Conservation (phyloP, 768 basidiomycete genomes). For the Boletales sp. region DNA sequence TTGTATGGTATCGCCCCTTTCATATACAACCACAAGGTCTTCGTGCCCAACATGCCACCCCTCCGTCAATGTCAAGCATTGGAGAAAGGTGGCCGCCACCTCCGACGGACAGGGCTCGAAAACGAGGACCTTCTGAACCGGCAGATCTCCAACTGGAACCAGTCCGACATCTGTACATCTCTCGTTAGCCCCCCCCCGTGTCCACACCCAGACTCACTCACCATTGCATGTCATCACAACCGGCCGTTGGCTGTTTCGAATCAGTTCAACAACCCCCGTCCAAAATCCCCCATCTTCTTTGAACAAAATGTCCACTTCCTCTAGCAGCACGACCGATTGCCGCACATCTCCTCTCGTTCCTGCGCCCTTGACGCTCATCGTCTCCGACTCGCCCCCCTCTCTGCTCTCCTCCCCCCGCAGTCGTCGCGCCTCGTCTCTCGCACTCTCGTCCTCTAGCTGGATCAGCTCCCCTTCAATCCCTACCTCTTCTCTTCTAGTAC, state of each 20-base stretch:
- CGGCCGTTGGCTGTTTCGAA: slow-evolving; percentile 80
- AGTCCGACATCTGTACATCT: slow-evolving; percentile 56
- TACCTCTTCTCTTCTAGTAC: slow-evolving; percentile 1
- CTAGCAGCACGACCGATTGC: slow-evolving; percentile 88
- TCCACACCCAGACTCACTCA: slow-evolving; percentile 29
- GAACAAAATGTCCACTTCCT: slow-evolving; percentile 94
- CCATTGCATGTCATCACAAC: slow-evolving; percentile 96
- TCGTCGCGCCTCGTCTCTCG: too few species aligned
- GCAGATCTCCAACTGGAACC: slow-evolving; percentile 70
- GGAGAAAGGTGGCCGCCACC: slow-evolving; percentile 65
- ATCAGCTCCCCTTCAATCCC: slow-evolving; percentile 23
- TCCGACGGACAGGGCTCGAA: slow-evolving; percentile 59
- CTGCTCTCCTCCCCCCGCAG: slow-evolving; percentile 1
- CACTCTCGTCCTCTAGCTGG: slow-evolving; percentile 16
- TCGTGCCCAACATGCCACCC: slow-evolving; percentile 45
- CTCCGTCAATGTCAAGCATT: slow-evolving; percentile 56
- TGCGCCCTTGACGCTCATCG: slow-evolving; percentile 4
- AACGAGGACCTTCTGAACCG: slow-evolving; percentile 65
- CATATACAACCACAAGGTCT: slow-evolving; percentile 45
- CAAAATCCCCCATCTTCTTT: slow-evolving; percentile 85
- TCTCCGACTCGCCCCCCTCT: slow-evolving; percentile 1
- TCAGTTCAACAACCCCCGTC: slow-evolving; percentile 76
- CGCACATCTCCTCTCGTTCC: slow-evolving; percentile 38
- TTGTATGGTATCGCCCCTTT: slow-evolving; percentile 20
- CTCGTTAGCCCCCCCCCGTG: slow-evolving; percentile 3